A percentile compares a stretch with the other conserved stretches of the same genome.
Conservation (phyloP, 1,139 yeast genomes). For the Kodamaea alishanica region DNA sequence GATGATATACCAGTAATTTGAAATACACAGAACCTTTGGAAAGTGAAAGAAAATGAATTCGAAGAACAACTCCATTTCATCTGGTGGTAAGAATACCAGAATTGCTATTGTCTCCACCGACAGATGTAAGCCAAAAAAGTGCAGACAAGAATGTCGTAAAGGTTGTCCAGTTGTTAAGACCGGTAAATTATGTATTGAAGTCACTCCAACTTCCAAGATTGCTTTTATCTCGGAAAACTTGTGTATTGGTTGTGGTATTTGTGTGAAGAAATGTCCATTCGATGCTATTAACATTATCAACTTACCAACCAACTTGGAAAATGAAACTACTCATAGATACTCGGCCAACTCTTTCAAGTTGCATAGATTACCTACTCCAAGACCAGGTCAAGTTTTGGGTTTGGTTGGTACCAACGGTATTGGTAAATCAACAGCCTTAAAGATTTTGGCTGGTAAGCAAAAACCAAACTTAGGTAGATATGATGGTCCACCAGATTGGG, state of each 20-base stretch:
- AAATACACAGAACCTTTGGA: background rate
- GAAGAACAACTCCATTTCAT: slow-evolving; percentile 15
- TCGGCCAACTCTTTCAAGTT: slow-evolving; percentile 96
- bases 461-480: slow-evolving; percentile 93
- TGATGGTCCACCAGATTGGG: slow-evolving; percentile 98
- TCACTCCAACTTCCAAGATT: slow-evolving; percentile 82
- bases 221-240: slow-evolving; percentile 93
- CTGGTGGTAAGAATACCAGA: slow-evolving; percentile 52
- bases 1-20: background rate
- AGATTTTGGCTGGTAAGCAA: slow-evolving; percentile 96
- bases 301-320: slow-evolving; percentile 89
- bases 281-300: slow-evolving; percentile 95
- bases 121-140: slow-evolving; percentile 95
- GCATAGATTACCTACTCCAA: slow-evolving; percentile 95
- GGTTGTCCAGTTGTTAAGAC: slow-evolving; percentile 97
- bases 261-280: slow-evolving; percentile 97
- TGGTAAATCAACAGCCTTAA: slow-evolving; percentile 97
- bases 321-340: slow-evolving; percentile 92
- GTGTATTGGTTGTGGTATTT: slow-evolving; percentile 99
- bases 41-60: slow-evolving; percentile 39
- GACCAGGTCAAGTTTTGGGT: slow-evolving; percentile 98
- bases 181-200: slow-evolving; percentile 96
- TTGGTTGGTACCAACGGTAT: slow-evolving; percentile 99
- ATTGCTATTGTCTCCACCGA: slow-evolving; percentile 92
- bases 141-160: slow-evolving; percentile 96